Evolutionary conservation across 176 grass and related monocot species (phyloP), one percentile per base, ranked within the genome.

Genomic region (Otatea glauca): DNA sequence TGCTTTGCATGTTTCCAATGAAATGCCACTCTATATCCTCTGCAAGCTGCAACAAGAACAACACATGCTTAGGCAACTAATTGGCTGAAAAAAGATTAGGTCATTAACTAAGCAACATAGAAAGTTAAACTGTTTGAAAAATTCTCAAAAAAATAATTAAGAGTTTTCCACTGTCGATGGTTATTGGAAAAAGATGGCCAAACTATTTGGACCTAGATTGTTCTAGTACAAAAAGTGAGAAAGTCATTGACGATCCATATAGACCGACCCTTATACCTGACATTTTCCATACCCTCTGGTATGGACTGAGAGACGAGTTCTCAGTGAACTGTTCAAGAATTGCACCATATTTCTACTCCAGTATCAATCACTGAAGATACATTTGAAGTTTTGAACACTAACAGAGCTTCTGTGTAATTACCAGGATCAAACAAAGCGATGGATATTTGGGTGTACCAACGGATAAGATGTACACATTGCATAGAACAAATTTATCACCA

Each of bases 1-100:
- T 98, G 77, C 95, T 94, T 77, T 98, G 95, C 54, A 98, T 77
- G 63, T 95, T 92, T 13, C 95, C 91, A 77, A 98, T 95, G 67
- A 98, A 94, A 86, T 98, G 95, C 92, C 95, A 95, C 49, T 95
- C 92, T 77, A 98, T 94, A 90, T 98, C 91, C 56, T 79, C 85
- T 45, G 95, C 91, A 87, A 98, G 92, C 92, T 98, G 68, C 56
- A 93, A 93, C 56, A 38, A 72, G 72, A 75, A 82, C 21, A 83
- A 16, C 5, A 74, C 73, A 48, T 53, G 42, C n/a, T 90, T 34
- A 90, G 79, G 60, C 41, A 74, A 10, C 71, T 34, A 68, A 37
- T 63, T 64, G 24, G 12, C 45, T 23, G 9, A 24, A 75, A n/a
- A 70, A 39, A 32, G 41, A 77, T 37, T 48, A 62, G 0, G 6